A percentile compares a stretch with the other conserved stretches of the same genome.
Conservation (phyloP, 495 filamentous ascomycete species). For the Neurospora africana region DNA sequence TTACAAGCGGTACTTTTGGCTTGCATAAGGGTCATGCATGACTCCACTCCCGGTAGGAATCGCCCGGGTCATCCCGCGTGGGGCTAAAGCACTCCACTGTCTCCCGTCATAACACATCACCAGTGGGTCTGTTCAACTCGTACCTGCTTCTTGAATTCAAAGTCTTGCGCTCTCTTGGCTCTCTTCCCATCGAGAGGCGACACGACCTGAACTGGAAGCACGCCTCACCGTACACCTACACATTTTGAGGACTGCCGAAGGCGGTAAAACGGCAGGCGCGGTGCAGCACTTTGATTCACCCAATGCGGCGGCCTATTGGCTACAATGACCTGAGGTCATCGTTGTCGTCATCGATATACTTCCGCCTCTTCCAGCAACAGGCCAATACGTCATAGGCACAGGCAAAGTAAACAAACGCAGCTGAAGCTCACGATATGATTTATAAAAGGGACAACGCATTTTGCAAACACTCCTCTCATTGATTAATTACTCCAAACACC, state of each 20-base stretch:
- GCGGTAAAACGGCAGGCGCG: not conserved
- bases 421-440: not conserved
- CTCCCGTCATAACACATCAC: not conserved
- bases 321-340: not conserved
- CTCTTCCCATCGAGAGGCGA: not conserved
- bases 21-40: too few relatives aligned
- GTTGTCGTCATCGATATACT: not conserved
- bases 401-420: not conserved
- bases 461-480: not conserved
- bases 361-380: not conserved
- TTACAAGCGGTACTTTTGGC: too few relatives aligned
- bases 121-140: not conserved
- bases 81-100: not conserved
- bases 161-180: not conserved
- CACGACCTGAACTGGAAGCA: not conserved
- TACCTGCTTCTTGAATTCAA: not conserved
- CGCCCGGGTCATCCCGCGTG: not conserved
- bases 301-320: not conserved
- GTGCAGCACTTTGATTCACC: not conserved
- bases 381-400: not conserved
- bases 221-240: not conserved
- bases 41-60: too few relatives aligned
- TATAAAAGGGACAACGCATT: not conserved
- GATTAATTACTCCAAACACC: not conserved
- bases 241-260: not conserved